Percentiles rank a stretch among this genome's conserved stretches.
These are phyloP conservation scores for Kodamaea arcana DNA, from an alignment of 1,139 yeast genomes.

Conservation along the genomic window DNA sequence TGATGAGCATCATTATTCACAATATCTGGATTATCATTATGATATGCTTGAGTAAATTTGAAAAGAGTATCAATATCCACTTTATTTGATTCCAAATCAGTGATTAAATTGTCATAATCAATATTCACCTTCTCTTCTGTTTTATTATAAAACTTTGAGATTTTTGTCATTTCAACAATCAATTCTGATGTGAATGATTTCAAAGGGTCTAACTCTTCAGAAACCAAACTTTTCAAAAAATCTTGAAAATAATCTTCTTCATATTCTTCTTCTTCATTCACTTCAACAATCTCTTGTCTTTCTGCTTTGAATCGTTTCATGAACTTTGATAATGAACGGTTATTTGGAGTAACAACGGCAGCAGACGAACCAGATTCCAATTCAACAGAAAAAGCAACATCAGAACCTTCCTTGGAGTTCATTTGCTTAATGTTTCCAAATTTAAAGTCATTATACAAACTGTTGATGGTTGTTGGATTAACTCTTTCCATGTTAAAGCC, in stretches of 20 bases:
- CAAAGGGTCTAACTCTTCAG: conserved; percentile 30
- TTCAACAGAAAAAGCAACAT: conserved; percentile 4
- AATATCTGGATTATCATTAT: conserved; percentile 15
- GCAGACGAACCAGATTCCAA: conserved; percentile 7
- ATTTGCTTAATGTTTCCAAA: conserved; percentile 5
- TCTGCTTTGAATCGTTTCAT: conserved; percentile 9
- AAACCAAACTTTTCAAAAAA: conserved; percentile 3
- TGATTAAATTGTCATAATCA: conserved; percentile 44
- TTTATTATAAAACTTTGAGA: conserved; percentile 49
- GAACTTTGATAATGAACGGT: conserved; percentile 5
- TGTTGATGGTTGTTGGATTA: conserved; percentile 24
- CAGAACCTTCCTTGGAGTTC: conserved; percentile 1
- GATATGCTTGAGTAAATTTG: conserved; percentile 25
- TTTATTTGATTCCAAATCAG: conserved; percentile 30
- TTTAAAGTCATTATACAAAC: conserved; percentile 20
- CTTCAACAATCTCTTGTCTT: conserved; percentile 5
- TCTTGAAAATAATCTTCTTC: conserved; percentile 6
- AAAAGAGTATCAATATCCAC: conserved; percentile 29
- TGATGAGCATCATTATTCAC: conserved; percentile 20
- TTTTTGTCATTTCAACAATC: conserved; percentile 51
- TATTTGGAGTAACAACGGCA: background rate
- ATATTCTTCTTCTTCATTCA: conserved; percentile 7
- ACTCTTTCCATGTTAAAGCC: conserved; percentile 16
- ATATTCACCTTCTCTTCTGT: conserved; percentile 47
- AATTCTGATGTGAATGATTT: conserved; percentile 49